phyloP scores from a whole-genome alignment of 164 flowering plant species.

The Sedum album region DNA sequence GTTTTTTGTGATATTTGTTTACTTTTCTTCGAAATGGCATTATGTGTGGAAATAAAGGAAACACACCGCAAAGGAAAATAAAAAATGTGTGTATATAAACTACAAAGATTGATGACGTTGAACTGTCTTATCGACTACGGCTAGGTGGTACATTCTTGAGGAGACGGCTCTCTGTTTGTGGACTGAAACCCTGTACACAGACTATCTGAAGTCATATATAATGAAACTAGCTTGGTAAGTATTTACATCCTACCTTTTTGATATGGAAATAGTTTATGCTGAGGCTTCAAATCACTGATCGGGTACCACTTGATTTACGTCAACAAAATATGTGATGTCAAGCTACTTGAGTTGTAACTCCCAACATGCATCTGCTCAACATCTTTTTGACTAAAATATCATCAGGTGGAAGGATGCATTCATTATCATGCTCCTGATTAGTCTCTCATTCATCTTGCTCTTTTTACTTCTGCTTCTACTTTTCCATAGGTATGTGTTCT shows the following conservation, averaged over 20 bases:
- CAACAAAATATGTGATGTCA: background rate
- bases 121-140: background rate
- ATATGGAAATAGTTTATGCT: background rate
- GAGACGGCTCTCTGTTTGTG: slow-evolving; percentile 82
- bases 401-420: slow-evolving; percentile 82
- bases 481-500: slow-evolving; percentile 63
- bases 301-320: background rate
- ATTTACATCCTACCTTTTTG: background rate
- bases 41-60: too few species aligned
- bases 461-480: slow-evolving; percentile 68
- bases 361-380: background rate
- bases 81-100: too few species aligned
- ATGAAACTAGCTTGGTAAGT: slow-evolving; percentile 58
- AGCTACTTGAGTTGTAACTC: background rate
- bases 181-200: slow-evolving; percentile 70
- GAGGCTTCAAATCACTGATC: background rate
- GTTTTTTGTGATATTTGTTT: background rate
- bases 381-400: slow-evolving; percentile 1
- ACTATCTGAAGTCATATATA: slow-evolving; percentile 48
- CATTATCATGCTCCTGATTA: slow-evolving; percentile 50
- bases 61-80: too few species aligned
- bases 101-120: background rate
- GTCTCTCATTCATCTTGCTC: slow-evolving; percentile 42
- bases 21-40: too few species aligned
- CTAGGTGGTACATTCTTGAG: slow-evolving; percentile 88